Percentiles rank a stretch among this genome's conserved stretches.
Evolutionary conservation across 345 rosid species (phyloP).

Genomic region (Chamaenerion angustifolium): DNA sequence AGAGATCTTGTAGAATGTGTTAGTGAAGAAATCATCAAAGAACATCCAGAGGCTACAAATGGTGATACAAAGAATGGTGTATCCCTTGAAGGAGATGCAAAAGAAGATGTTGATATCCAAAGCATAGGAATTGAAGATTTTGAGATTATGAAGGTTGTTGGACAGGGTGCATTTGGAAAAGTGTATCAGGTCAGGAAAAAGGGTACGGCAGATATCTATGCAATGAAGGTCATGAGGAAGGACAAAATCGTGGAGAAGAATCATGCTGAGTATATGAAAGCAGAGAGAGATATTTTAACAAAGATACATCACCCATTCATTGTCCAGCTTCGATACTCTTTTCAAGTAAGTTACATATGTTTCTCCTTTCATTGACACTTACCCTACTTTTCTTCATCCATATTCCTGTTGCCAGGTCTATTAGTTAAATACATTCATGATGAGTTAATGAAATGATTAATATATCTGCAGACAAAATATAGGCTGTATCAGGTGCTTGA

Average conservation of each 20-base stretch:
- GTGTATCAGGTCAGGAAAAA: slow-evolving; percentile 83
- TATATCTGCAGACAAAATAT: slow-evolving; percentile 66
- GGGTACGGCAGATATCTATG: slow-evolving; percentile 70
- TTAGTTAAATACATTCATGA: background rate
- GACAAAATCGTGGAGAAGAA: slow-evolving; percentile 87
- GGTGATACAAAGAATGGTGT: slow-evolving; percentile 17
- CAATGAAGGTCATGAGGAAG: slow-evolving; percentile 98
- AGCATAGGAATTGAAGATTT: slow-evolving; percentile 69
- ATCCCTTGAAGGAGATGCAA: slow-evolving; percentile 12
- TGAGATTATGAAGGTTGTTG: slow-evolving; percentile 79
- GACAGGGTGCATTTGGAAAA: slow-evolving; percentile 94
- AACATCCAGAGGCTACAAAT: slow-evolving; percentile 20
- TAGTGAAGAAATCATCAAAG: slow-evolving; percentile 16
- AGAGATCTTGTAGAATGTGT: slow-evolving; percentile 29
- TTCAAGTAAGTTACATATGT: slow-evolving; percentile 39
- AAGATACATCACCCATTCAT: slow-evolving; percentile 84
- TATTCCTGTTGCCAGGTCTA: no score
- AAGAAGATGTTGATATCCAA: slow-evolving; percentile 10
- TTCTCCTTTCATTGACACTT: background rate
- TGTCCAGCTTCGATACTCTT: slow-evolving; percentile 78
- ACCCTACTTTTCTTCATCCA: no score
- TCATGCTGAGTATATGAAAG: slow-evolving; percentile 90
- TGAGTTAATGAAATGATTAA: background rate
- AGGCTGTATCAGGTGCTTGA: slow-evolving; percentile 79
- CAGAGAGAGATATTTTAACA: slow-evolving; percentile 81